Percentiles rank a stretch among this genome's conserved stretches.
phyloP scores from a whole-genome alignment of 2,329 filamentous ascomycete genomes.

The Leptographium flavum region DNA sequence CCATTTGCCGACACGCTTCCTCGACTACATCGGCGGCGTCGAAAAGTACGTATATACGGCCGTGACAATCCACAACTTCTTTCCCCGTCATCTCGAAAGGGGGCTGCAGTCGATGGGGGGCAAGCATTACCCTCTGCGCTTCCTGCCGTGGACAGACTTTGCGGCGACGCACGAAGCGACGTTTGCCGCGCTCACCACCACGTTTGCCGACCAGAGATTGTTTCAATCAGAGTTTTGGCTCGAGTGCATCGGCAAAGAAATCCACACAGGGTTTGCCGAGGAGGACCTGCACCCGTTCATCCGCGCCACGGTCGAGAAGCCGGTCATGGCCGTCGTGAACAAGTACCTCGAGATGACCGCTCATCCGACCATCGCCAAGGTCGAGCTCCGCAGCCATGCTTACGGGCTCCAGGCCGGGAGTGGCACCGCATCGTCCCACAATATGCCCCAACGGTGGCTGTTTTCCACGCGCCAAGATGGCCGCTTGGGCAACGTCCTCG shows the following conservation, averaged over 20 bases:
- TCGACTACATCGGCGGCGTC: background rate
- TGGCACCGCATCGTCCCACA: no score
- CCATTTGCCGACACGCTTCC: no score
- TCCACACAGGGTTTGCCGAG: background rate
- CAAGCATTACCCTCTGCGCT: background rate
- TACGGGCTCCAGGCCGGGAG: background rate
- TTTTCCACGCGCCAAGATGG: background rate
- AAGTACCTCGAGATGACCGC: background rate
- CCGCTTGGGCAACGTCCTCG: background rate
- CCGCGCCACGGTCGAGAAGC: constrained; percentile 1
- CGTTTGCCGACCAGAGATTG: background rate
- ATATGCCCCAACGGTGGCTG: no score
- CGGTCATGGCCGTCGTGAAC: background rate
- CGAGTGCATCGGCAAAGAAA: background rate
- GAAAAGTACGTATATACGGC: background rate
- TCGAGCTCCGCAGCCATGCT: background rate
- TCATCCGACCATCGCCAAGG: background rate
- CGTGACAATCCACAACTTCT: no score
- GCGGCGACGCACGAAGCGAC: background rate
- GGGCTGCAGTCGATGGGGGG: background rate
- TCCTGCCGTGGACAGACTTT: constrained; percentile 2
- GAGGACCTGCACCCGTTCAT: background rate
- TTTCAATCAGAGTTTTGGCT: background rate
- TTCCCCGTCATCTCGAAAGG: background rate
- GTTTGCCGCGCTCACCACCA: background rate